phyloP scores from a whole-genome alignment of 192 early-diverging fungal genomes.

The Coemansia sp. region DNA sequence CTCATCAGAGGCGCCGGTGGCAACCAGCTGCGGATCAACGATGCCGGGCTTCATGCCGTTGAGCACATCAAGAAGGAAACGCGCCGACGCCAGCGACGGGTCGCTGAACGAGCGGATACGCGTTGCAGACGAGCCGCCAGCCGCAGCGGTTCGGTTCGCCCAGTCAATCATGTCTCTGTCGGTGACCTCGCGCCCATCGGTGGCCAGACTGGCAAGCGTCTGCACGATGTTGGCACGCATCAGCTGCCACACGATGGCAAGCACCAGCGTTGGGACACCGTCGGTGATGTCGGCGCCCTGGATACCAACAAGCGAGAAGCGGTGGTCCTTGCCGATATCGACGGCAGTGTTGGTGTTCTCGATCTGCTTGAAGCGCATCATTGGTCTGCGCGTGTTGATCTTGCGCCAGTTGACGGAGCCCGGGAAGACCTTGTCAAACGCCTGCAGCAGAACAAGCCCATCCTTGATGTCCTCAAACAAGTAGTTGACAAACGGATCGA shows the following conservation, averaged over 20 bases:
- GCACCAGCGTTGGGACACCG: constrained; percentile 83
- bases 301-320: constrained; percentile 93
- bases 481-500: constrained; percentile 97
- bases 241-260: constrained; percentile 96
- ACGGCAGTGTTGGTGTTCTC: constrained; percentile 97
- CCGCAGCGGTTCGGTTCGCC: constrained; percentile 84
- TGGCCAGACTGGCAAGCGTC: constrained; percentile 83
- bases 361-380: constrained; percentile 93
- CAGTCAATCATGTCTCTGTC: constrained; percentile 93
- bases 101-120: constrained; percentile 88
- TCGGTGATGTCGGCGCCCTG: constrained; percentile 94
- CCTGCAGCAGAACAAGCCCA: constrained; percentile 89
- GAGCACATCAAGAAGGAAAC: constrained; percentile 89
- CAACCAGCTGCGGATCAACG: constrained; percentile 87
- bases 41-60: constrained; percentile 91
- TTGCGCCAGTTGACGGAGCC: constrained; percentile 91
- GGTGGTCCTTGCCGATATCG: constrained; percentile 78
- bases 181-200: constrained; percentile 80
- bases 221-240: constrained; percentile 97
- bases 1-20: constrained; percentile 70
- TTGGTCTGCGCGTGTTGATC: constrained; percentile 71
- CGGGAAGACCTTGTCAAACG: constrained; percentile 91
- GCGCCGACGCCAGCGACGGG: constrained; percentile 68
- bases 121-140: constrained; percentile 56
- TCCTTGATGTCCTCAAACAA: constrained; percentile 96